Conservation (phyloP, 2,329 filamentous ascomycete genomes). For the Apiospora marii region DNA sequence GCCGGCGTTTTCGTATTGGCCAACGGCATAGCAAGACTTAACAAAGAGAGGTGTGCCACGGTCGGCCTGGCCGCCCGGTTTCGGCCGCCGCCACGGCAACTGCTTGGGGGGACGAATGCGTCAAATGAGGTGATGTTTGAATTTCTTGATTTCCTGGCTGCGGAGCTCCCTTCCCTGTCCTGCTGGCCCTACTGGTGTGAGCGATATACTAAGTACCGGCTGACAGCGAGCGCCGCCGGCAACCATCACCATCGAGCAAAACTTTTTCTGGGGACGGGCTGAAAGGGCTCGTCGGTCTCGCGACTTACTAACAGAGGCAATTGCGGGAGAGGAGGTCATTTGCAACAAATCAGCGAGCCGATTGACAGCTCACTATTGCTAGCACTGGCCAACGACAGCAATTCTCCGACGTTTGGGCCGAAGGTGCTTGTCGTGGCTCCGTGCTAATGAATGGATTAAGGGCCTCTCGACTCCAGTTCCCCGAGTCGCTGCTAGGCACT, state of each 20-base stretch:
- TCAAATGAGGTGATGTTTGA: background rate
- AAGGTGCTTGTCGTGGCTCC: constrained; percentile 21
- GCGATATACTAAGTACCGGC: constrained; percentile 1
- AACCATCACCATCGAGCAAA: background rate
- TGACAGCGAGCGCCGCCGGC: constrained; percentile 12
- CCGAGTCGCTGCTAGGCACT: constrained; percentile 10
- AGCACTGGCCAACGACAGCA: constrained; percentile 23
- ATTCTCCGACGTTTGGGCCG: constrained; percentile 25
- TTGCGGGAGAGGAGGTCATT: background rate
- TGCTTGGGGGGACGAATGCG: background rate
- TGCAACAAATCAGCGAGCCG: constrained; percentile 6
- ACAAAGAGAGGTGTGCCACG: background rate
- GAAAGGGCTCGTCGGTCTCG: constrained; percentile 15
- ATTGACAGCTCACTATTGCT: constrained; percentile 20
- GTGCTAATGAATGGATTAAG: constrained; percentile 2
- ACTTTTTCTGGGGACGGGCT: constrained; percentile 11
- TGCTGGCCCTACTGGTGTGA: constrained; percentile 13
- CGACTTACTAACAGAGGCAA: constrained; percentile 4
- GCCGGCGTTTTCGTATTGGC: constrained; percentile 5
- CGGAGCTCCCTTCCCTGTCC: background rate
- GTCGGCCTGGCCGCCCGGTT: constrained; percentile 18
- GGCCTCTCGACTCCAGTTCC: constrained; percentile 12
- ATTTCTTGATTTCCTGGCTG: background rate
- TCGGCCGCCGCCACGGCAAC: constrained; percentile 16
- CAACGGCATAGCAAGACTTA: background rate